Base-by-base conservation (phyloP, 108 stramenopile species). In the Nannochloropsis granulata region DNA sequence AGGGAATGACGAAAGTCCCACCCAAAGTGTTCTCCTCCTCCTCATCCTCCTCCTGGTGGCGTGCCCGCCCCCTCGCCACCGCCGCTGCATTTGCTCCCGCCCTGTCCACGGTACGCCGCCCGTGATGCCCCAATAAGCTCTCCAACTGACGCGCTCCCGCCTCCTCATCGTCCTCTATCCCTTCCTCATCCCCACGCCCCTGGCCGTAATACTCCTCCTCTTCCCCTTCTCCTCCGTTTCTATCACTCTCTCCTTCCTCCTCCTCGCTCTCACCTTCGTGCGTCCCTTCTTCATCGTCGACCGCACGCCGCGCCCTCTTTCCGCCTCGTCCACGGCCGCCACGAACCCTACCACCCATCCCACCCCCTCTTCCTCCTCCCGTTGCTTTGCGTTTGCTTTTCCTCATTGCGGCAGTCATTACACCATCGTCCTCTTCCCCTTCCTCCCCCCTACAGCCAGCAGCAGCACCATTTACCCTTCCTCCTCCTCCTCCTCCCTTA, bases 111-210 rank as follows among this genome's bases (percentile, higher is more conserved):
- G 34, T 71, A 71, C 56, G 21, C 21, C 56, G 21, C 9, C 16
- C n/a, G 9, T 5, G 56, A 2, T 71, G 56, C 21, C 56, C 56
- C 2, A 71, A n/a, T 5, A 71, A n/a, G 2, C n/a, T n/a, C 56
- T n/a, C 56, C 56, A 71, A 71, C 16, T 71, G 56, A n/a, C 56
- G 16, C 56, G n/a, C 16, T 86, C 82, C 56, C 91, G 71, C 42
- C 84, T 84, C 24, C 81, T 84, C 24, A 79, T 23, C 24, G 78
- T 81, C 46, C 87, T 86, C 44, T 91, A 87, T 23, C 82, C 79
- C 81, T 83, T 79, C 78, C 90, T n/a, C 83, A 83, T 78, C 79
- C 85, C 79, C 19, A 42, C 78, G 83, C 82, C 87, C 85, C 87
- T 81, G 25, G 83, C 25, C 25, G 84, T 89, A 26, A 84, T 44